phyloP scores from a whole-genome alignment of 495 filamentous ascomycete genomes.

The Pseudomonodictys pantanalensis region DNA sequence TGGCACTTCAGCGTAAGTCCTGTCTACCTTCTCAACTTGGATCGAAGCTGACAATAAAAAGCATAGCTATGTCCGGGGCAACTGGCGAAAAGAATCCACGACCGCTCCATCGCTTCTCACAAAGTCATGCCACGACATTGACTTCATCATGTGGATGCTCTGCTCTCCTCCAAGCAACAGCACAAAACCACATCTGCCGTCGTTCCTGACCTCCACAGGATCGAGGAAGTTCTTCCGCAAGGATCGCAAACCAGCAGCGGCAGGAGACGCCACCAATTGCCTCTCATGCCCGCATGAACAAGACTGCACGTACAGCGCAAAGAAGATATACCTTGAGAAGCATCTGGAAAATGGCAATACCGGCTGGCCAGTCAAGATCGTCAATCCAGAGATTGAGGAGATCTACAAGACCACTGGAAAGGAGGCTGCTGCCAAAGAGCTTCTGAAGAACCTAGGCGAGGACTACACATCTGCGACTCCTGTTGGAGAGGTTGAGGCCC shows the following conservation, averaged over 20 bases:
- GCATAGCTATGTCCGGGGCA: constrained; percentile 89
- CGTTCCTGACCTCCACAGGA: constrained; percentile 68
- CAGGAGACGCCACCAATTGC: constrained; percentile 82
- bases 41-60: not conserved
- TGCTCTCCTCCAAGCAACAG: constrained; percentile 53
- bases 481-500: constrained; percentile 52
- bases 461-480: constrained; percentile 61
- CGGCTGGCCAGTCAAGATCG: constrained; percentile 82
- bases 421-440: constrained; percentile 43
- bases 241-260: constrained; percentile 67
- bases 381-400: constrained; percentile 88
- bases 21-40: not conserved
- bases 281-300: constrained; percentile 69
- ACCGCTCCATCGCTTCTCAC: constrained; percentile 79
- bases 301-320: constrained; percentile 78
- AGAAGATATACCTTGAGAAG: constrained; percentile 67
- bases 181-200: constrained; percentile 64
- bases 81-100: constrained; percentile 78
- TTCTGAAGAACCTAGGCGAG: constrained; percentile 57
- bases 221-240: constrained; percentile 69
- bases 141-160: constrained; percentile 85
- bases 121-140: constrained; percentile 93
- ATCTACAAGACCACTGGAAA: constrained; percentile 43
- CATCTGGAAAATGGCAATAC: constrained; percentile 59
- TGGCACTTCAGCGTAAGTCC: constrained; percentile 72